phyloP scores from a whole-genome alignment of 805 yeast species.

The Cyberlindnera veronae region DNA sequence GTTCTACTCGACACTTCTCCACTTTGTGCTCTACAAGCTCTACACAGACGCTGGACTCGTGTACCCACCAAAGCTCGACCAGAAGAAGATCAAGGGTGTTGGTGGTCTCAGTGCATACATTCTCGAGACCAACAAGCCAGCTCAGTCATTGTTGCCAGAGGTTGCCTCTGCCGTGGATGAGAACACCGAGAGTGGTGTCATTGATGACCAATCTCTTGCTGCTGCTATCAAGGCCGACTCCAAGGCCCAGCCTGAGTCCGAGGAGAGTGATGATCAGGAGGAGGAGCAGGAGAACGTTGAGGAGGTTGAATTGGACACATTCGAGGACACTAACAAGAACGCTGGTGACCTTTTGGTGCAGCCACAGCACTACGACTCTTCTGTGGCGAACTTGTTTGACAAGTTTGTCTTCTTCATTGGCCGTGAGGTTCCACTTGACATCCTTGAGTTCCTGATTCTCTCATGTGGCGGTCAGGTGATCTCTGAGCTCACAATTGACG shows the following conservation, averaged over 20 bases:
- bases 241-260: conserved; percentile 35
- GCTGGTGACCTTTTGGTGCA: conserved; percentile 69
- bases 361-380: conserved; percentile 58
- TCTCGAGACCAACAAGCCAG: conserved; percentile 47
- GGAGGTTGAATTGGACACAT: conserved; percentile 61
- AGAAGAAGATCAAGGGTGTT: conserved; percentile 65
- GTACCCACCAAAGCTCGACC: conserved; percentile 86
- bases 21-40: conserved; percentile 80
- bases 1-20: conserved; percentile 88
- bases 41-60: conserved; percentile 82
- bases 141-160: conserved; percentile 24
- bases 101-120: conserved; percentile 88
- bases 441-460: conserved; percentile 80
- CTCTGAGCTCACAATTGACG: conserved; percentile 86
- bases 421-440: conserved; percentile 92
- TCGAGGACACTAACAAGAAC: conserved; percentile 58
- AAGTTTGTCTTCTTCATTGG: conserved; percentile 82
- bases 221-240: conserved; percentile 46
- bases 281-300: conserved; percentile 39
- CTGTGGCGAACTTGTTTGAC: conserved; percentile 63
- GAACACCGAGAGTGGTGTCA: conserved; percentile 29
- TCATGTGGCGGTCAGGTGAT: conserved; percentile 84
- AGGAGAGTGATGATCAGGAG: conserved; percentile 33
- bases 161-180: conserved; percentile 30
- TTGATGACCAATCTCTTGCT: conserved; percentile 44